phyloP scores from a whole-genome alignment of 495 filamentous ascomycete genomes.

The Elasticomyces elasticus region DNA sequence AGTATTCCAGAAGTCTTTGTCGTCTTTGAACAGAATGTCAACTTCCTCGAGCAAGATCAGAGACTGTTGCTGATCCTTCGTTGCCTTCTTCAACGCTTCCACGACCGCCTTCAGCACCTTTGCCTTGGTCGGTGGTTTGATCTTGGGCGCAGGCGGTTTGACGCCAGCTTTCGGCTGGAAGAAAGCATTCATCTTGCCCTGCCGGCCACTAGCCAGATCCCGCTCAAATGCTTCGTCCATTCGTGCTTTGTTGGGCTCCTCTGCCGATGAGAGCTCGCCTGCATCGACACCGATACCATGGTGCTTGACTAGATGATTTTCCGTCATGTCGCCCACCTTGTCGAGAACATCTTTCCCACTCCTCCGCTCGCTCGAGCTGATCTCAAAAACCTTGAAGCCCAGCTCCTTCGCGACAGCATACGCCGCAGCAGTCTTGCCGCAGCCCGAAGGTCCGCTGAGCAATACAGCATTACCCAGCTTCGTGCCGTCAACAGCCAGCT shows the following conservation, averaged over 20 bases:
- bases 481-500: slow-evolving; percentile 41
- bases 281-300: slow-evolving; percentile 16
- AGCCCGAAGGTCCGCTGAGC: slow-evolving; percentile 81
- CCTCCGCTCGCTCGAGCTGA: slow-evolving; percentile 71
- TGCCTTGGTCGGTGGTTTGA: neutral
- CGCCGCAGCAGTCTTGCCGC: slow-evolving; percentile 85
- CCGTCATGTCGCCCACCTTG: slow-evolving; percentile 90
- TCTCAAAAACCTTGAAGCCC: slow-evolving; percentile 90
- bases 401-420: slow-evolving; percentile 95
- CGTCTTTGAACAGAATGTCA: slow-evolving; percentile 87
- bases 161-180: slow-evolving; percentile 45
- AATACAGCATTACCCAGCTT: slow-evolving; percentile 55
- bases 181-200: slow-evolving; percentile 71
- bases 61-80: slow-evolving; percentile 74
- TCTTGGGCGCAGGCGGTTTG: slow-evolving; percentile 14
- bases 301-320: slow-evolving; percentile 78
- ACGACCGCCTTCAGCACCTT: slow-evolving; percentile 14
- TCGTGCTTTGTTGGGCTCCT: slow-evolving; percentile 16
- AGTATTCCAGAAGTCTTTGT: slow-evolving; percentile 87
- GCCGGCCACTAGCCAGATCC: slow-evolving; percentile 56
- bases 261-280: slow-evolving; percentile 23
- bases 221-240: slow-evolving; percentile 25
- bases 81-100: slow-evolving; percentile 11
- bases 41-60: slow-evolving; percentile 91
- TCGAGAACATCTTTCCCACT: slow-evolving; percentile 87